These are phyloP conservation scores for Furcasterigmium furcatum DNA, from an alignment of 2,329 filamentous ascomycete species.

Conservation along the genomic window DNA sequence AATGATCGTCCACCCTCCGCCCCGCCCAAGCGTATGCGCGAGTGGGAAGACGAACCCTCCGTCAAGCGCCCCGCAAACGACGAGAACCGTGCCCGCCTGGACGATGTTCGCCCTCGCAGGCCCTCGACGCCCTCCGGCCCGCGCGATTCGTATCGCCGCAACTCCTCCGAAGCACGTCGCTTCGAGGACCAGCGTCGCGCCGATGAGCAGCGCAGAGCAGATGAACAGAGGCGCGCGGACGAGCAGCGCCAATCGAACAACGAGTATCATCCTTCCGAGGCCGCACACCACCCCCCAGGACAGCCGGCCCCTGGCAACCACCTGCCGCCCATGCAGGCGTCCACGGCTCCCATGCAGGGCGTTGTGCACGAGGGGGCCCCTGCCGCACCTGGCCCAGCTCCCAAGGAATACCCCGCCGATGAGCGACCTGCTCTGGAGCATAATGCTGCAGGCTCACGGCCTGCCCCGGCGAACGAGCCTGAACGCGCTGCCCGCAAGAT, in stretches of 20 bases:
- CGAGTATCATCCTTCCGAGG: slow-evolving; percentile 90
- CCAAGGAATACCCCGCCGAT: slow-evolving; percentile 54
- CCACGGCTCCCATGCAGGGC: slow-evolving; percentile 50
- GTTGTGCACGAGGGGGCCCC: slow-evolving; percentile 48
- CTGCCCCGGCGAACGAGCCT: slow-evolving; percentile 65
- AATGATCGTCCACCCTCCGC: slow-evolving; percentile 77
- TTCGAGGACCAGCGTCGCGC: slow-evolving; percentile 61
- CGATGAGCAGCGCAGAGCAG: slow-evolving; percentile 48
- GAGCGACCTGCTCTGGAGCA: slow-evolving; percentile 53
- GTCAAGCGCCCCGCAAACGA: slow-evolving; percentile 87
- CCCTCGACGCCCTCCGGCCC: slow-evolving; percentile 64
- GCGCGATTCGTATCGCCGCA: slow-evolving; percentile 67
- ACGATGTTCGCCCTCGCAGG: slow-evolving; percentile 78
- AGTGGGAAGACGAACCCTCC: slow-evolving; percentile 84
- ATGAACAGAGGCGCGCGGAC: slow-evolving; percentile 59
- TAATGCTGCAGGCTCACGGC: slow-evolving; percentile 33
- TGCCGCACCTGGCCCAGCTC: slow-evolving; percentile 22
- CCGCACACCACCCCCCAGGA: slow-evolving; percentile 76
- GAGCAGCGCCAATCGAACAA: slow-evolving; percentile 56
- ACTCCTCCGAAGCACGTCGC: slow-evolving; percentile 69
- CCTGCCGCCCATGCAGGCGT: slow-evolving; percentile 62
- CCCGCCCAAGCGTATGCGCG: slow-evolving; percentile 77
- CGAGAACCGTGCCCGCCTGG: slow-evolving; percentile 80
- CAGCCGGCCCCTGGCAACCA: slow-evolving; percentile 54
- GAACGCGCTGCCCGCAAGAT: slow-evolving; percentile 85